These are phyloP conservation scores for Royoungia palumana DNA, from an alignment of 768 basidiomycete genomes.

Conservation along the genomic window DNA sequence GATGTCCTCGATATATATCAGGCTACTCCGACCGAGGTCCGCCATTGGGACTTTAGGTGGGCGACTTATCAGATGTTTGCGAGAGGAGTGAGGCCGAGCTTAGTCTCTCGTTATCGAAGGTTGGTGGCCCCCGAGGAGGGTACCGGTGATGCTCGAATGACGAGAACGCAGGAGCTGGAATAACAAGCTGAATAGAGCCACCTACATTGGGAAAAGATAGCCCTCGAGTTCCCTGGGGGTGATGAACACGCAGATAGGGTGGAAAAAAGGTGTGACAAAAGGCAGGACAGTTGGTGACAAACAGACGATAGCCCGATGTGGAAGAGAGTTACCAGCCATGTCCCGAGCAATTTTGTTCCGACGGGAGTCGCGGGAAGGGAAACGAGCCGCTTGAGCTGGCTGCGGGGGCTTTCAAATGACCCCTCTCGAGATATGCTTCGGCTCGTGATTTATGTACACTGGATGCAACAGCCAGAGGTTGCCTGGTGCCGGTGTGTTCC, in stretches of 20 bases:
- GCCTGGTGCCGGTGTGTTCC: slow-evolving; percentile 1
- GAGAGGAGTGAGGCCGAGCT: neutral
- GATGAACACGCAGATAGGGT: neutral
- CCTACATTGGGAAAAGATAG: slow-evolving; percentile 2
- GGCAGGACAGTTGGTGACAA: neutral
- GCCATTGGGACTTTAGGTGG: slow-evolving; percentile 3
- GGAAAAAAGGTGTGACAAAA: neutral
- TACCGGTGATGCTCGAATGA: neutral
- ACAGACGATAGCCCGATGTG: neutral
- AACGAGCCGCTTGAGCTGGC: neutral
- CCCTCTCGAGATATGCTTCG: neutral
- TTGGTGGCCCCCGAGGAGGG: neutral
- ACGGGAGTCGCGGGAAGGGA: slow-evolving; percentile 7
- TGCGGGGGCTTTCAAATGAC: neutral
- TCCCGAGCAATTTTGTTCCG: slow-evolving; percentile 8
- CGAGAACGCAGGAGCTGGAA: neutral
- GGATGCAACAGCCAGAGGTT: neutral
- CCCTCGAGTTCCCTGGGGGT: neutral
- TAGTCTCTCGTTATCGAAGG: slow-evolving; percentile 1
- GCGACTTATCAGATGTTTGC: neutral
- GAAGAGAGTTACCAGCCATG: neutral
- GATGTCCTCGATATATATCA: neutral
- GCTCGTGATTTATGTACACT: slow-evolving; percentile 16
- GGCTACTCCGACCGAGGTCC: neutral
- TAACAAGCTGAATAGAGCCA: neutral